Percentiles rank a stretch among this genome's conserved stretches.
These are phyloP conservation scores for Nigrograna mackinnonii DNA, from an alignment of 2,329 filamentous ascomycete species.

Conservation along the genomic window DNA sequence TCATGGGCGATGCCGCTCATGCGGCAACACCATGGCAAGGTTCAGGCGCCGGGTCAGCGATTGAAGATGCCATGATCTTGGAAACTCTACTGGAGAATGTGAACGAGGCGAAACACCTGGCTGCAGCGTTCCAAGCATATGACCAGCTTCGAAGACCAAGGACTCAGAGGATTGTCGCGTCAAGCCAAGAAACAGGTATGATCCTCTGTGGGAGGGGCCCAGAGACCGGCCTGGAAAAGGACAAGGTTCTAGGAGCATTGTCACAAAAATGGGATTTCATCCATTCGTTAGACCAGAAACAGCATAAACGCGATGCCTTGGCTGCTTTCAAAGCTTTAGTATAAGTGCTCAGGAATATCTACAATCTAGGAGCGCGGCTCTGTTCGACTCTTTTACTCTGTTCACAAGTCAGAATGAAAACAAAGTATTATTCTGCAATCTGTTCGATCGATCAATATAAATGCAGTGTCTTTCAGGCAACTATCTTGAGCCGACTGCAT, in stretches of 20 bases:
- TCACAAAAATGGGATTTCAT: conserved; percentile 12
- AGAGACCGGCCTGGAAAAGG: conserved; percentile 9
- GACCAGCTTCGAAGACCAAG: conserved; percentile 21
- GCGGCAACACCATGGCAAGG: conserved; percentile 55
- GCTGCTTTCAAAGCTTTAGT: no score
- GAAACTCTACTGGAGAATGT: conserved; percentile 30
- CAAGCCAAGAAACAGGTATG: conserved; percentile 7
- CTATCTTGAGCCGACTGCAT: no score
- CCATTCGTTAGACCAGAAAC: conserved; percentile 6
- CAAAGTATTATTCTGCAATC: no score
- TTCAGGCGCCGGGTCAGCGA: conserved; percentile 55
- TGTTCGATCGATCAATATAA: no score
- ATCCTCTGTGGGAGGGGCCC: conserved; percentile 11
- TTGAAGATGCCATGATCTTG: conserved; percentile 55
- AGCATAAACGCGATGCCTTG: conserved; percentile 10
- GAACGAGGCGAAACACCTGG: conserved; percentile 16
- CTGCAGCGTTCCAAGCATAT: conserved; percentile 36
- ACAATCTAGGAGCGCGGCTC: no score
- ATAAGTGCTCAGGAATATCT: no score
- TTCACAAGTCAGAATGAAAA: no score
- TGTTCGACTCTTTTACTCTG: no score
- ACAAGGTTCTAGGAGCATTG: conserved; percentile 7
- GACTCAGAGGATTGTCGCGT: conserved; percentile 13
- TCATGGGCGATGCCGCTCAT: conserved; percentile 59
- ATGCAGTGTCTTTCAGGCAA: no score